Evolutionary conservation across 192 early-diverging fungal species (phyloP).

Genomic region (Podochytrium sp.): DNA sequence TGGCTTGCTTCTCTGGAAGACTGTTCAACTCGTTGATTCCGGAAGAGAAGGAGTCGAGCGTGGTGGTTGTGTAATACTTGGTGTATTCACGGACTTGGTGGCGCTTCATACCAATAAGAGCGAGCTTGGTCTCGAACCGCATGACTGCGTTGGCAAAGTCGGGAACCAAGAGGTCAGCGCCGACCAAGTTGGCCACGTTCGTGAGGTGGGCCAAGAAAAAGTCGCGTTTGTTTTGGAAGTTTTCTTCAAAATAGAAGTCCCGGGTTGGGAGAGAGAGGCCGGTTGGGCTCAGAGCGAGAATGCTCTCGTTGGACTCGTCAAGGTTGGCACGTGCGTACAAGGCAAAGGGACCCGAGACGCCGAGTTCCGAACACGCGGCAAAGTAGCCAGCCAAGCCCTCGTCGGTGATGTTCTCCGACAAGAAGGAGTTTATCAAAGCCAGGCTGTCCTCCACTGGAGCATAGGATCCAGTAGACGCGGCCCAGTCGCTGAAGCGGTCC

Average conservation of each 20-base stretch:
- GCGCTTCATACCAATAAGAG: not conserved
- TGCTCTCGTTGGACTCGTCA: slow-evolving; percentile 1
- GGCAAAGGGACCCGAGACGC: not conserved
- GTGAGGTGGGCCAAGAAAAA: slow-evolving; percentile 3
- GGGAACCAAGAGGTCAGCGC: not conserved
- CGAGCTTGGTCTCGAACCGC: slow-evolving; percentile 20
- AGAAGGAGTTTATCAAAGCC: not conserved
- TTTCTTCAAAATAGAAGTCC: slow-evolving; percentile 28
- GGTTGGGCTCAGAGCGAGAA: not conserved
- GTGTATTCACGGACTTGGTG: not conserved
- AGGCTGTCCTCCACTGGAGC: not conserved
- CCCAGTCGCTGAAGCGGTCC: slow-evolving; percentile 13
- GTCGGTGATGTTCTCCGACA: not conserved
- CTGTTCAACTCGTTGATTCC: slow-evolving; percentile 17
- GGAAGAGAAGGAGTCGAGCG: not conserved
- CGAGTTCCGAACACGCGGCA: not conserved
- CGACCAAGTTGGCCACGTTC: not conserved
- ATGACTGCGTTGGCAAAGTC: slow-evolving; percentile 18
- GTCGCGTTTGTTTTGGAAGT: not conserved
- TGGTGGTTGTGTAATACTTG: slow-evolving; percentile 19
- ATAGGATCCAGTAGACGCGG: not conserved
- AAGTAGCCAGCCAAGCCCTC: slow-evolving; percentile 2
- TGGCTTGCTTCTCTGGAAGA: slow-evolving; percentile 8
- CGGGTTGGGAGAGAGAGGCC: slow-evolving; percentile 14
- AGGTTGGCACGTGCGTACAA: not conserved